Conservation (phyloP, 208 protist species). For the Trichomonas vaginalis region DNA sequence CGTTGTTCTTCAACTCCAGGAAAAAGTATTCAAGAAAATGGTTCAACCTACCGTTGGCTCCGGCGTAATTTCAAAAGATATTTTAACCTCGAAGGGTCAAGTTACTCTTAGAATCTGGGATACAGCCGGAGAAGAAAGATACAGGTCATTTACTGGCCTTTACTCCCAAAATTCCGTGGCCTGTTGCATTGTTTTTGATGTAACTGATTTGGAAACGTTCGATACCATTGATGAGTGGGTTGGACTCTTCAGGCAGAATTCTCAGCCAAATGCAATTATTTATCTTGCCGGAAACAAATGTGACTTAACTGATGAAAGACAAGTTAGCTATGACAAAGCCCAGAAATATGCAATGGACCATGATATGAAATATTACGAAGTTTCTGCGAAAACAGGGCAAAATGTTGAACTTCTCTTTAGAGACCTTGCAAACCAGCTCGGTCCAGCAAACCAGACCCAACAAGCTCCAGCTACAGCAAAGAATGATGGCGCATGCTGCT, state of each 20-base stretch:
- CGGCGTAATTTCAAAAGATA: neutral
- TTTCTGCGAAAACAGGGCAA: constrained; percentile 6
- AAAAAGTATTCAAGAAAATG: constrained; percentile 15
- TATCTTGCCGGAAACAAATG: constrained; percentile 10
- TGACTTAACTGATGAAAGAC: constrained; percentile 1
- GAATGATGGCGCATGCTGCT: neutral
- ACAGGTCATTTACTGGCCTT: neutral
- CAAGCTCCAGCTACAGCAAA: neutral
- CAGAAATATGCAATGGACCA: neutral
- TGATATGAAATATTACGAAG: neutral
- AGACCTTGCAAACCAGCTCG: neutral
- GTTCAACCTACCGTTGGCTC: neutral
- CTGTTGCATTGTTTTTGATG: neutral
- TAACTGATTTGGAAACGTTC: neutral
- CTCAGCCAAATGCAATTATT: neutral
- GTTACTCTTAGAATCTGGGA: neutral
- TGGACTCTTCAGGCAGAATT: neutral
- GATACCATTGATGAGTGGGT: neutral
- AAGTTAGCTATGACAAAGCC: neutral
- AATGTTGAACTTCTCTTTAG: neutral
- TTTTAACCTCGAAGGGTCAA: neutral
- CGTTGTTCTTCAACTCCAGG: neutral
- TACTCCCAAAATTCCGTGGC: neutral
- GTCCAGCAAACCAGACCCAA: neutral
- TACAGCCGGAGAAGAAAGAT: constrained; percentile 17